phyloP scores from a whole-genome alignment of 2,329 filamentous ascomycete species.

The Dothideomycetes sp. region DNA sequence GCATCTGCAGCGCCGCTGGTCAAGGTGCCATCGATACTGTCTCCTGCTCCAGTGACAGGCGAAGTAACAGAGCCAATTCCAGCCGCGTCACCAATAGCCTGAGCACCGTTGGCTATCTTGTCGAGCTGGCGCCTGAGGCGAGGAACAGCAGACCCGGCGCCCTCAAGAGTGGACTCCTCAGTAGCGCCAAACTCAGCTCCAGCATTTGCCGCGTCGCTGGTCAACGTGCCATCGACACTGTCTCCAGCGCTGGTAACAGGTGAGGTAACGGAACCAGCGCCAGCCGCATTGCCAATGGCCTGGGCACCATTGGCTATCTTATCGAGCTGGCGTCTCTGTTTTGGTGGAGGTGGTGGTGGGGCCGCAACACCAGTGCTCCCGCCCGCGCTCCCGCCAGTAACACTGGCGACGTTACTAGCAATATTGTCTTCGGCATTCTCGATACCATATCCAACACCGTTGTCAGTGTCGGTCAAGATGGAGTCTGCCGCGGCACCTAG shows the following conservation, averaged over 20 bases:
- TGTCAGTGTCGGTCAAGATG: conserved; percentile 13
- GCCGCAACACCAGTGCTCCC: too few species aligned
- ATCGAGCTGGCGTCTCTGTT: neutral
- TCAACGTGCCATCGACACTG: conserved; percentile 11
- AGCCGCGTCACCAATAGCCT: too few species aligned
- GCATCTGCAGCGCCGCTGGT: conserved; percentile 12
- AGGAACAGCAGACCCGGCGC: conserved; percentile 8
- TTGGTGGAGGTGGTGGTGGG: too few species aligned
- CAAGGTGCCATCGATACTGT: conserved; percentile 10
- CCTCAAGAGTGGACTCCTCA: conserved; percentile 12
- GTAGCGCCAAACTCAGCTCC: conserved; percentile 10
- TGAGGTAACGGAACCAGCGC: neutral
- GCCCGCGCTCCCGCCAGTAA: too few species aligned
- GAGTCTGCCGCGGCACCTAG: conserved; percentile 14
- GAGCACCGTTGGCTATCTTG: conserved; percentile 19
- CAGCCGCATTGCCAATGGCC: conserved; percentile 9
- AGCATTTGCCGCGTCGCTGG: conserved; percentile 10
- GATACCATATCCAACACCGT: conserved; percentile 14
- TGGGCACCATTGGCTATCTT: conserved; percentile 9
- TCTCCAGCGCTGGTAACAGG: conserved; percentile 6
- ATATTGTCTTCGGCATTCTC: conserved; percentile 15
- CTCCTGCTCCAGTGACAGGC: too few species aligned
- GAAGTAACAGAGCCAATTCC: too few species aligned
- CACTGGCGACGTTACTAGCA: conserved; percentile 9
- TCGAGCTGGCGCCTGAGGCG: conserved; percentile 12